phyloP scores from a whole-genome alignment of 345 rosid species.

The Acer campestre region DNA sequence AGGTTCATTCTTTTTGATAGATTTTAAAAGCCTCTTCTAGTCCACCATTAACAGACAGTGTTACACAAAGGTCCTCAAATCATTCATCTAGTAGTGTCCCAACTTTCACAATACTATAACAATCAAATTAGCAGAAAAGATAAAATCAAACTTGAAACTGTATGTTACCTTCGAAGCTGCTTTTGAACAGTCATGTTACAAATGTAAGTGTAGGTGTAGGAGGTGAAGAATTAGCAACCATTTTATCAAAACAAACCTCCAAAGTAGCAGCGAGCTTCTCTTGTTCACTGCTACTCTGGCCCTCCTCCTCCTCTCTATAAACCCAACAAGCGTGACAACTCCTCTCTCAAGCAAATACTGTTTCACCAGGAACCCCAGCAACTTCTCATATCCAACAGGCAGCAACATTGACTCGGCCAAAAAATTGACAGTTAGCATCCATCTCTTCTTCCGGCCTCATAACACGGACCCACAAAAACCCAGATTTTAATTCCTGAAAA shows the following conservation, averaged over 20 bases:
- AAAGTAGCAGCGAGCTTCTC: constrained; percentile 79
- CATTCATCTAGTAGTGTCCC: not conserved
- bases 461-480: constrained; percentile 67
- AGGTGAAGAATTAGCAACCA: constrained; percentile 75
- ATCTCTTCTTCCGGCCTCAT: constrained; percentile 75
- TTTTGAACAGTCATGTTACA: constrained; percentile 88
- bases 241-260: constrained; percentile 78
- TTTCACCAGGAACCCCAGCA: constrained; percentile 75
- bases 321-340: constrained; percentile 66
- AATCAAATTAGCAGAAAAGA: not conserved
- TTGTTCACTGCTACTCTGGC: constrained; percentile 28
- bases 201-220: constrained; percentile 81
- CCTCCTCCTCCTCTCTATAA: constrained; percentile 41
- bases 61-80: not conserved
- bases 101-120: not conserved
- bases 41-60: not conserved
- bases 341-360: constrained; percentile 84
- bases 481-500: constrained; percentile 51
- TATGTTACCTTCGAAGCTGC: constrained; percentile 64
- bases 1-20: too few species aligned
- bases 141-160: not conserved
- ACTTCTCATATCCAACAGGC: constrained; percentile 58
- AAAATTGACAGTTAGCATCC: constrained; percentile 63
- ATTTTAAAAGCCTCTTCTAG: too few species aligned
- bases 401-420: constrained; percentile 82